phyloP scores from a whole-genome alignment of 2,329 filamentous ascomycete genomes.

The Aspergillus arachidicola region DNA sequence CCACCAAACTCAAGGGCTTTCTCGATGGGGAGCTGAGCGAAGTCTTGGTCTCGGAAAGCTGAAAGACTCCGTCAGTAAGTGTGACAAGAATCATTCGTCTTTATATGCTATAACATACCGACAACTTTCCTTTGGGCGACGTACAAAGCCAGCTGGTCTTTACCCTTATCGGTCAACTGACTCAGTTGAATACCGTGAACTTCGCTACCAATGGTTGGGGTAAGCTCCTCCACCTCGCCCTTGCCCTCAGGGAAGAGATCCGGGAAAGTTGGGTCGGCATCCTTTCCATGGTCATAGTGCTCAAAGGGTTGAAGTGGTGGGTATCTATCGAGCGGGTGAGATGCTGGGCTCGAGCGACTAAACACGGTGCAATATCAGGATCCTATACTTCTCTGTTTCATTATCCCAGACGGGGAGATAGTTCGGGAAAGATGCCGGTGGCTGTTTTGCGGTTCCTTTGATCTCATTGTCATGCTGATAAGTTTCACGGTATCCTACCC shows the following conservation, averaged over 20 bases:
- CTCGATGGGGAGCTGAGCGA: slow-evolving; percentile 68
- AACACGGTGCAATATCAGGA: background rate
- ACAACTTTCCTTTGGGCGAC: slow-evolving; percentile 65
- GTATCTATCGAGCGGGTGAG: slow-evolving; percentile 41
- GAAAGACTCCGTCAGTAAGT: background rate
- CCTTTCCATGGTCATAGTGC: slow-evolving; percentile 74
- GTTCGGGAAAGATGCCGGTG: slow-evolving; percentile 66
- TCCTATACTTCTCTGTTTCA: slow-evolving; percentile 45
- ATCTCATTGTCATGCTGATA: slow-evolving; percentile 55
- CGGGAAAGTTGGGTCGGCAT: slow-evolving; percentile 69
- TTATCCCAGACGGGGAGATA: slow-evolving; percentile 74
- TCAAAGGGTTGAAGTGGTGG: slow-evolving; percentile 69
- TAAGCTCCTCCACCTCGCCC: slow-evolving; percentile 61
- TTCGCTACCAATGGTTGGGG: slow-evolving; percentile 74
- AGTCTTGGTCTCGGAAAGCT: slow-evolving; percentile 76
- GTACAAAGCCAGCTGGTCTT: slow-evolving; percentile 69
- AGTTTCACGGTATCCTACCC: slow-evolving; percentile 33
- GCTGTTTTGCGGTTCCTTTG: slow-evolving; percentile 56
- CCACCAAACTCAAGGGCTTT: slow-evolving; percentile 69
- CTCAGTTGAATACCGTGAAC: slow-evolving; percentile 72
- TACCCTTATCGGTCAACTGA: slow-evolving; percentile 66
- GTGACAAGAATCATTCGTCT: too few species aligned
- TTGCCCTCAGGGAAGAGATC: slow-evolving; percentile 62
- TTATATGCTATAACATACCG: slow-evolving; percentile 40
- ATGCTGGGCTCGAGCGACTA: background rate